Evolutionary conservation across 2,329 filamentous ascomycete species (phyloP), one percentile per base, ranked within the genome.

Genomic region (Aspergillus sp.): DNA sequence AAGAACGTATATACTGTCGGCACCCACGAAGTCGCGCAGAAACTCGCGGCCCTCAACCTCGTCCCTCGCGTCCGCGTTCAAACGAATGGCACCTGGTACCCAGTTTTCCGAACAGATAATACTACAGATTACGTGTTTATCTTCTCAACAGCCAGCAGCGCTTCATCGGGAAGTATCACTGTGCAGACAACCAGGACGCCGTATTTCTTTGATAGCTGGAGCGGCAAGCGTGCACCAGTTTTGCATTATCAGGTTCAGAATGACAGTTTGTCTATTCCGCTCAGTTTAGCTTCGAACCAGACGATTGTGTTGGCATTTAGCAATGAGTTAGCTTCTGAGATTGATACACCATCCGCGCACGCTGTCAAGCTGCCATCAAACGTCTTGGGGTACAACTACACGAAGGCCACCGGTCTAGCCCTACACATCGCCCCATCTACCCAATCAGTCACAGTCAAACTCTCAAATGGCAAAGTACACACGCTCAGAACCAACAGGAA

Each of bases 121-220:
- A 3, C 33, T 6, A 35, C 33, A 1, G 33, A 35, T n/a, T 35
- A 35, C 15, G 33, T 17, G 7, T 35, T 6, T 13, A 6, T 35
- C n/a, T 35, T 35, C 33, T 35, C 33, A 9, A 35, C 33, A 3
- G 7, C 13, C 15, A 35, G n/a, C 33, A 35, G 33, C 13, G 15
- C 6, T 7, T 35, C 33, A 7, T n/a, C 13, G 5, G 65, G 64
- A 4, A 53, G 43, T 7, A 53, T 71, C 27, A 54, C 51, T 1
- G 64, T 71, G 35, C 50, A 53, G 15, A 60, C 52, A 10, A 65
- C 54, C 13, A 62, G 59, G 20, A 57, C 51, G 5, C 71, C 72
- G 3, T 71, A 67, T 50, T 27, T 60, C 25, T 67, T 68, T 45
- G 60, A 76, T 53, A 67, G 70, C 3, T 77, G 71, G 69, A 72